phyloP scores from a whole-genome alignment of 192 early-diverging fungal genomes.

The Jimgerdemannia flammicorona region DNA sequence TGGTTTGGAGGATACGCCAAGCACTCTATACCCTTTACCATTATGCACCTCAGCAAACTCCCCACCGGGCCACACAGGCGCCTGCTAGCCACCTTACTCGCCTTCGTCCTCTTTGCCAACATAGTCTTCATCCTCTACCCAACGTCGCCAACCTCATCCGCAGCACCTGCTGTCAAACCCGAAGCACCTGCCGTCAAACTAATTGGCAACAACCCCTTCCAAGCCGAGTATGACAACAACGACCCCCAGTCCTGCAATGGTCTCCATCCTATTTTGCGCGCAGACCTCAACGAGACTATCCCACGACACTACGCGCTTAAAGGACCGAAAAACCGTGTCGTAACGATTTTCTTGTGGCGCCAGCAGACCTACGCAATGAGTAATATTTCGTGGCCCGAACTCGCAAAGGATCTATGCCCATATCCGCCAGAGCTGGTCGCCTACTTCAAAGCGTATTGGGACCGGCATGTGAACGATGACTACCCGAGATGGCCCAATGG shows the following conservation, averaged over 20 bases:
- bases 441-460: background rate
- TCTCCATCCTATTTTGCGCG: background rate
- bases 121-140: too few species aligned
- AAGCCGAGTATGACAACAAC: background rate
- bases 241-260: background rate
- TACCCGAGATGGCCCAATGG: background rate
- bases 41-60: too few species aligned
- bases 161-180: too few species aligned
- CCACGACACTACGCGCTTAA: background rate
- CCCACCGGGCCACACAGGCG: too few species aligned
- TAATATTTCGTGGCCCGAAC: background rate
- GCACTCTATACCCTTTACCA: too few species aligned
- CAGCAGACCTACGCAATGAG: background rate
- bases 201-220: background rate
- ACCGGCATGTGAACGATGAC: background rate
- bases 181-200: too few species aligned
- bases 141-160: too few species aligned
- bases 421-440: background rate
- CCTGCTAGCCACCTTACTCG: too few species aligned
- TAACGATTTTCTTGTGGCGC: background rate
- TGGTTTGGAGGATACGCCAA: too few species aligned
- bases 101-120: too few species aligned
- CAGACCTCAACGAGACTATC: background rate
- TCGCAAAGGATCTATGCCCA: background rate
- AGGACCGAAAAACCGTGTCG: background rate